Evolutionary conservation across 768 basidiomycete genomes (phyloP).

Genomic region (Termitomyces sp.): DNA sequence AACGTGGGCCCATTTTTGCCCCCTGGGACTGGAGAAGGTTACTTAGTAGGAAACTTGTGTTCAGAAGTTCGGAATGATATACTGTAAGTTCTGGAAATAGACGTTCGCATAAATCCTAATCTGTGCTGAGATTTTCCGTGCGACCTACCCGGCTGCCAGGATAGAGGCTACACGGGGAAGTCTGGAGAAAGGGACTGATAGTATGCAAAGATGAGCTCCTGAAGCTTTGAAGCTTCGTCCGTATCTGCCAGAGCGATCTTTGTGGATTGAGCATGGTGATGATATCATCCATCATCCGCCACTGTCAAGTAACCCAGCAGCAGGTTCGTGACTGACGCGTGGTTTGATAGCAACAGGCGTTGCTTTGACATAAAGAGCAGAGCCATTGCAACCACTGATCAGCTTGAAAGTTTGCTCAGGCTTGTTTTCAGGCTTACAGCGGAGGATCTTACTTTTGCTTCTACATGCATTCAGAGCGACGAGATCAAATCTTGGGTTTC

Average conservation of each 20-base stretch:
- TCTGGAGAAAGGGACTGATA: neutral
- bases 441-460: neutral
- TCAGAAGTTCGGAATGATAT: neutral
- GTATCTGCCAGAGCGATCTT: neutral
- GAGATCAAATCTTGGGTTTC: conserved; percentile 3
- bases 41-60: neutral
- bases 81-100: neutral
- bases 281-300: neutral
- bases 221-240: neutral
- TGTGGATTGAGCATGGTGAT: neutral
- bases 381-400: neutral
- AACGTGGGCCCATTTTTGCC: neutral
- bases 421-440: neutral
- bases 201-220: neutral
- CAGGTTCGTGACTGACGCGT: neutral
- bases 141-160: neutral
- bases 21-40: neutral
- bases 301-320: neutral
- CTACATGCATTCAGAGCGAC: neutral
- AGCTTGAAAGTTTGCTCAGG: neutral
- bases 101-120: neutral
- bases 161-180: neutral
- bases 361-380: neutral
- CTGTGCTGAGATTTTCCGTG: neutral
- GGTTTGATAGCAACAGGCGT: neutral